Conservation (phyloP, 306 rosid genomes). For the Lathyrus oleraceus region DNA sequence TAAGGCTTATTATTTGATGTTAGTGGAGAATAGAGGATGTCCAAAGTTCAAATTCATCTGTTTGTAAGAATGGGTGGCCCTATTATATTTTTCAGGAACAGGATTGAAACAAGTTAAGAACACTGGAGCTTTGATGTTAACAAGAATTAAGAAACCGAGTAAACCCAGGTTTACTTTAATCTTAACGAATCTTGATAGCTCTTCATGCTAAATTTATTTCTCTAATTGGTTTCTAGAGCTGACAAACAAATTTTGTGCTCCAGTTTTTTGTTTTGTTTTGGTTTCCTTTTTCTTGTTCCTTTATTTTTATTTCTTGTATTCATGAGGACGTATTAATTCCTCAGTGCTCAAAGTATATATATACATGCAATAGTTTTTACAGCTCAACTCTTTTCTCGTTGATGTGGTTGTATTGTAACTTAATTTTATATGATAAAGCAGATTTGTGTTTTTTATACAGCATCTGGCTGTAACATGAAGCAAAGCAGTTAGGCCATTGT, state of each 20-base stretch:
- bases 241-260: not conserved
- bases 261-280: not conserved
- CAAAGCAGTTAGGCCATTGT: not conserved
- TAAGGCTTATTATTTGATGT: slow-evolving; percentile 33
- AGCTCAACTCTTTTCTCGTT: slow-evolving; percentile 13
- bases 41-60: slow-evolving; percentile 7
- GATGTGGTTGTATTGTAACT: not conserved
- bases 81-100: not conserved
- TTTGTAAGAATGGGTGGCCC: not conserved
- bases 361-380: slow-evolving; percentile 35
- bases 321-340: slow-evolving; percentile 28
- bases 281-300: slow-evolving; percentile 5
- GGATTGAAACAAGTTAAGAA: not conserved
- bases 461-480: not conserved
- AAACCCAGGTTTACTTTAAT: slow-evolving; percentile 44
- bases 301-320: slow-evolving; percentile 3
- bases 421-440: not conserved
- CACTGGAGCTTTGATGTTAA: not conserved
- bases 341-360: slow-evolving; percentile 31
- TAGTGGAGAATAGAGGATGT: slow-evolving; percentile 3
- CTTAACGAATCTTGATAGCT: slow-evolving; percentile 35
- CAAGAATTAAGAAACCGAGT: slow-evolving; percentile 23
- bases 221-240: slow-evolving; percentile 46
- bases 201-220: slow-evolving; percentile 33
- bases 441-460: not conserved